Evolutionary conservation across 306 rosid species (phyloP), one percentile per base, ranked within the genome.

Genomic region (Lathyrus tuberosus): DNA sequence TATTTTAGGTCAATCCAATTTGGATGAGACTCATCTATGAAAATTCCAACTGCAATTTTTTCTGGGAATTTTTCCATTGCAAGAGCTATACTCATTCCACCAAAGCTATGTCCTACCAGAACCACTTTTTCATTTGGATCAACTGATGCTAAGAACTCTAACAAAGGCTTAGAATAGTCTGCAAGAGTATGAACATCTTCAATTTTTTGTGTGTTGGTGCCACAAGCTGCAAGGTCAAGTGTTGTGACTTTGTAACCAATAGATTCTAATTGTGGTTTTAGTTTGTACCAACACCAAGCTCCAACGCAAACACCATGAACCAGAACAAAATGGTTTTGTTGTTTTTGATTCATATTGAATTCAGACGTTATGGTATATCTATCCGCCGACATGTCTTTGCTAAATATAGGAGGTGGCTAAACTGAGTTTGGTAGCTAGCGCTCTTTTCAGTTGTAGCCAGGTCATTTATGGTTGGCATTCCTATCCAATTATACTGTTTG

Each of bases 61-160:
- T 84, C 40, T 0, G 89, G 89, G 30, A 81, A 82, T 2, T 28
- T 68, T 10, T 91, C 96, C 84, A 81, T 84, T 60, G 91, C 90
- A 10, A 89, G 69, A 47, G 91, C 87, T 48, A 87, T 8, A 47
- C 5, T 89, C 5, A 89, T 4, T 26, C 96, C 94, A 9, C 89
- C 96, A 3, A 87, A 75, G 82, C 92, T 87, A 41, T 89, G 95
- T 1, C 96, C 96, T 0, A 87, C 90, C n/a, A 91, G 79, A 15
- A 89, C 61, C 1, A 84, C 91, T 76, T 74, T 86, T 31, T 87
- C 86, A 37, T 72, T 8, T 2, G 82, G 73, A 49, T 46, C n/a
- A 64, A 92, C 85, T 4, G 86, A 76, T 0, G 60, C 78, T 41
- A 91, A 12, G 3, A 74, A 67, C 31, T 84, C 80, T 67, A 91